A percentile compares a stretch with the other conserved stretches of the same genome.
phyloP scores from a whole-genome alignment of 768 basidiomycete genomes.

The Xanthoconium purpureum region DNA sequence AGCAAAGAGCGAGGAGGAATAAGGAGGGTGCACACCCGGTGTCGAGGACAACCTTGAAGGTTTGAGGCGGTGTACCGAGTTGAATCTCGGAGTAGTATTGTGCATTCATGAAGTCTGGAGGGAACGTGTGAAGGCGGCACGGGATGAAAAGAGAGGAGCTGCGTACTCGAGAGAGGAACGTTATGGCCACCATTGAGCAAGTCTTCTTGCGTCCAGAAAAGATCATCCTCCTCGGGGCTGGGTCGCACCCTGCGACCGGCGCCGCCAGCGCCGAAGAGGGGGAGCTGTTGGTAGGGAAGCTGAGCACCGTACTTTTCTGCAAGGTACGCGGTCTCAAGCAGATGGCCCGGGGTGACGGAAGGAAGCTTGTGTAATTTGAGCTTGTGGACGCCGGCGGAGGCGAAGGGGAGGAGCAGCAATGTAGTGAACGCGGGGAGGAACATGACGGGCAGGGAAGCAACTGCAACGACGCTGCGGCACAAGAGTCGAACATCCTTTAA shows the following conservation, averaged over 20 bases:
- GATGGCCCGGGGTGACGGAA: slow-evolving; percentile 54
- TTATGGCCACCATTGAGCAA: slow-evolving; percentile 69
- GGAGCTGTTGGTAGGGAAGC: slow-evolving; percentile 45
- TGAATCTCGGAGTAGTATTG: slow-evolving; percentile 92
- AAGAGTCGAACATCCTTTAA: slow-evolving; percentile 23
- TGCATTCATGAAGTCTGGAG: slow-evolving; percentile 92
- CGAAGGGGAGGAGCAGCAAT: slow-evolving; percentile 44
- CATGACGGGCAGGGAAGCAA: slow-evolving; percentile 35
- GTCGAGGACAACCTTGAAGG: slow-evolving; percentile 92
- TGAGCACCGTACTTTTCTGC: slow-evolving; percentile 85
- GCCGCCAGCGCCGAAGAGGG: slow-evolving; percentile 73
- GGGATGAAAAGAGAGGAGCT: neutral
- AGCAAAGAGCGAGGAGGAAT: slow-evolving; percentile 19
- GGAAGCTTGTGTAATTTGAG: slow-evolving; percentile 89
- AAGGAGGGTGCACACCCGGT: slow-evolving; percentile 57
- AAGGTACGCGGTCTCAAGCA: slow-evolving; percentile 78
- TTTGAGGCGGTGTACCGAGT: slow-evolving; percentile 82
- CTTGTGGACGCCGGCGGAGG: slow-evolving; percentile 63
- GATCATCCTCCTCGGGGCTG: slow-evolving; percentile 49
- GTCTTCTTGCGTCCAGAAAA: slow-evolving; percentile 81
- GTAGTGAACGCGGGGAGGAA: slow-evolving; percentile 40
- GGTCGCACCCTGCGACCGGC: slow-evolving; percentile 60
- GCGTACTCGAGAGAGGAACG: slow-evolving; percentile 77
- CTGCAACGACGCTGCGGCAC: slow-evolving; percentile 4
- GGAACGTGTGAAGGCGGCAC: neutral